These are phyloP conservation scores for Cryptosporidium andersoni DNA, from an alignment of 169 alveolate species.

Conservation along the genomic window DNA sequence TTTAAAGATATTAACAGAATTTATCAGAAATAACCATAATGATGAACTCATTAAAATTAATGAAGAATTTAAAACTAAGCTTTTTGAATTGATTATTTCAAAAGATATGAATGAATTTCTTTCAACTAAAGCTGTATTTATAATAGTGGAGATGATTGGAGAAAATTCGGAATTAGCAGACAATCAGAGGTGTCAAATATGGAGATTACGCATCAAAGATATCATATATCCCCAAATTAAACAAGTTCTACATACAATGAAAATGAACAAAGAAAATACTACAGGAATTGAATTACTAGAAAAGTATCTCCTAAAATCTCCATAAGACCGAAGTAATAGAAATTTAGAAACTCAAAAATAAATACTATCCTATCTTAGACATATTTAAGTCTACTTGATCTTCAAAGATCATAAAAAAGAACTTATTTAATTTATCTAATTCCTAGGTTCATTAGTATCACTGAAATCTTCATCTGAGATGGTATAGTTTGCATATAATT, in stretches of 20 bases:
- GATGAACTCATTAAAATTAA: neutral
- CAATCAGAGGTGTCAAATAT: constrained; percentile 18
- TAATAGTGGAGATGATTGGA: constrained; percentile 65
- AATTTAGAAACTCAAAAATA: too few relatives aligned
- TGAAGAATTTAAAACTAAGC: neutral
- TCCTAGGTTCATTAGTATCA: neutral
- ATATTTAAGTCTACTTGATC: neutral
- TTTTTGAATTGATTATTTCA: neutral
- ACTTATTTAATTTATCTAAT: neutral
- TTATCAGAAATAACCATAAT: neutral
- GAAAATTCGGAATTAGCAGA: constrained; percentile 25
- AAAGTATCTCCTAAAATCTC: neutral
- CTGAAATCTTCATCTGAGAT: neutral
- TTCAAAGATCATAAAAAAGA: neutral
- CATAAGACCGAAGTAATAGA: too few relatives aligned
- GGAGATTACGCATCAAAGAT: constrained; percentile 41
- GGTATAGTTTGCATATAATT: neutral
- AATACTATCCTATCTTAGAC: neutral
- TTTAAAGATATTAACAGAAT: constrained; percentile 34
- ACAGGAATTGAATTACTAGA: constrained; percentile 31
- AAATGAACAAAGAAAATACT: constrained; percentile 10
- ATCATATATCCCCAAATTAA: constrained; percentile 12
- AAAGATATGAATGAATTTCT: constrained; percentile 37
- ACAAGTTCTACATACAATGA: neutral
- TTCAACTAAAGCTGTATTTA: constrained; percentile 58